A percentile compares a stretch with the other conserved stretches of the same genome.
Conservation (phyloP, 2,329 filamentous ascomycete genomes). For the Aspergillus phoenicis region DNA sequence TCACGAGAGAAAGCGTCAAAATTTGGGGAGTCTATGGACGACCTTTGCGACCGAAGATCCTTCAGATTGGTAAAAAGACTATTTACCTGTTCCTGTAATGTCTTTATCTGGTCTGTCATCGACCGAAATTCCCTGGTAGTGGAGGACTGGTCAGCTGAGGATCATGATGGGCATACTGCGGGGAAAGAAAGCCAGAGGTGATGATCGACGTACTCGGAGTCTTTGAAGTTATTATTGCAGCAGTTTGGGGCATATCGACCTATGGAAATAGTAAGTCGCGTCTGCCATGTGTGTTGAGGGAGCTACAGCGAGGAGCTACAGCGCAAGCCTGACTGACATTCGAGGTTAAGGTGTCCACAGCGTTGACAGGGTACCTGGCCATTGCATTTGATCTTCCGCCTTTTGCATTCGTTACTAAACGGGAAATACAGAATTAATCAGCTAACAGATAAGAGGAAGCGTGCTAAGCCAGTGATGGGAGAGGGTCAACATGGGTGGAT, state of each 20-base stretch:
- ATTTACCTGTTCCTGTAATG: conserved; percentile 82
- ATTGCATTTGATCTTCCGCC: conserved; percentile 70
- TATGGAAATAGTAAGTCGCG: conserved; percentile 18
- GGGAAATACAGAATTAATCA: conserved; percentile 15
- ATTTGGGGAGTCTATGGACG: conserved; percentile 35
- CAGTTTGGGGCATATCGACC: conserved; percentile 67
- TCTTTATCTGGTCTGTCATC: conserved; percentile 72
- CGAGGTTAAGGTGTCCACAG: conserved; percentile 65
- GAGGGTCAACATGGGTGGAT: neutral
- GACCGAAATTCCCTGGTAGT: conserved; percentile 70
- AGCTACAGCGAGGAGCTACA: neutral
- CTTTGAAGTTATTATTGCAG: conserved; percentile 78
- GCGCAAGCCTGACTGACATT: conserved; percentile 46
- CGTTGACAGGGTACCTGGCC: conserved; percentile 66
- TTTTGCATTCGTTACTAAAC: conserved; percentile 64
- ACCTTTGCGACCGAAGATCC: conserved; percentile 59
- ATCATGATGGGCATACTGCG: neutral
- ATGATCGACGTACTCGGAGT: conserved; percentile 66
- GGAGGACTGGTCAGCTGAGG: conserved; percentile 10
- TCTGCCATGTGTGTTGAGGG: neutral
- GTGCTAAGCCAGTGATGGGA: neutral
- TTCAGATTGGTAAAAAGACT: conserved; percentile 73
- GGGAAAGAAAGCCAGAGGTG: neutral
- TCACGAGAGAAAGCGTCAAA: conserved; percentile 42
- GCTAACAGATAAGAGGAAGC: neutral